Evolutionary conservation across 2,329 filamentous ascomycete genomes (phyloP), one percentile per base, ranked within the genome.

Genomic region (Aulographum hederae): DNA sequence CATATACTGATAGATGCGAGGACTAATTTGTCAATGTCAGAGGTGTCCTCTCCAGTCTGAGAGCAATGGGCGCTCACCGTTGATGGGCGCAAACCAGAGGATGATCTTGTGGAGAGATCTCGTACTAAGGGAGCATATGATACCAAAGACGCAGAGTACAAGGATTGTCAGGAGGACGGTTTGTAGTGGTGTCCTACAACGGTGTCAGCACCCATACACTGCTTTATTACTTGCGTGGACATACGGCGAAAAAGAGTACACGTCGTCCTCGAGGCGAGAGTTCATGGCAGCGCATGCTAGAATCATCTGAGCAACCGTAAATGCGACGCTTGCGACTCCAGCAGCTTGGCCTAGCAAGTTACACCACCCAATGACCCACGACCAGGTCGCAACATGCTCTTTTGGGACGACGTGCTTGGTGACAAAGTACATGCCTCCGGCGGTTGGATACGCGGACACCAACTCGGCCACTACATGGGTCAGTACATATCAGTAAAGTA

Each of bases 381-480:
- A 63, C 58, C 69, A 73, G 10, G 72, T 61, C 2, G 71, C 64
- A 18, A 73, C 67, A 43, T 72, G 63, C 34, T 69, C 59, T 12
- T 58, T 52, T 6, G 69, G 69, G 2, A 74, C 69, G 20, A 75
- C 69, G 43, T 71, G 64, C 42, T 74, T 74, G 6, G 68, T 72
- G 20, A 73, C 69, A 45, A 73, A 76, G 47, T 75, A 75, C 68
- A 76, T 74, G 3, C 71, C 71, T 14, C 70, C 70, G 2, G 69
- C 69, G 2, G 71, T 76, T 20, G 71, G 71, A 50, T 75, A 75
- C 19, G 69, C 70, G 5, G 69, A 74, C 18, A 74, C 69, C 32
- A 75, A 50, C 48, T 75, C 70, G 27, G 70, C 64, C n/a, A 75
- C 70, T 63, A 34, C 10, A 26, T 35, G 27, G 5, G 20, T 45